Conservation (phyloP, 208 protist genomes). For the Acanthamoeba healyi region DNA sequence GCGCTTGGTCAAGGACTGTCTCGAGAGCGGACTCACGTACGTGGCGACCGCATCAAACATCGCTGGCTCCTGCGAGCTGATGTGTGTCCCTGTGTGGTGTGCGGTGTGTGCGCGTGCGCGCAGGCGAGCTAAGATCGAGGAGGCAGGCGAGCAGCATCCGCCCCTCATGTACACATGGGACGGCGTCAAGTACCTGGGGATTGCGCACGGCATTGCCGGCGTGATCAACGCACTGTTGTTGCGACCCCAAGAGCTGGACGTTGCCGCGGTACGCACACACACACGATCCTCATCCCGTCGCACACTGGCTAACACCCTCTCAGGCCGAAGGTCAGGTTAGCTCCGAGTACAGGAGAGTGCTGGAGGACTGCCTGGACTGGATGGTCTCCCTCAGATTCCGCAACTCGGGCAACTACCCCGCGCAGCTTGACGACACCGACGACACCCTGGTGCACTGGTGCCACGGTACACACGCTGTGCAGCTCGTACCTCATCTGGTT, state of each 20-base stretch:
- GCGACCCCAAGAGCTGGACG: not conserved
- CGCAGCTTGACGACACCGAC: not conserved
- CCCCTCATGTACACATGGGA: constrained; percentile 78
- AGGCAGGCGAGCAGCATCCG: not conserved
- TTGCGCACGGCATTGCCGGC: constrained; percentile 66
- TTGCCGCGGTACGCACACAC: too few species aligned
- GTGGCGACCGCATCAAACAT: too few species aligned
- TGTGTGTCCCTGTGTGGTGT: too few species aligned
- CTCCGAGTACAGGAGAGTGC: not conserved
- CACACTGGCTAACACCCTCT: not conserved
- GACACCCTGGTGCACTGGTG: constrained; percentile 75
- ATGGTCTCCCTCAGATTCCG: not conserved
- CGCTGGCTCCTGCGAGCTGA: too few species aligned
- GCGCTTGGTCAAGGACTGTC: not conserved
- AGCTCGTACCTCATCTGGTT: not conserved
- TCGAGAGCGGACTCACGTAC: not conserved
- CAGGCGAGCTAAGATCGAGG: too few species aligned
- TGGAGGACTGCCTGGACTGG: constrained; percentile 45
- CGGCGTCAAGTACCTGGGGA: constrained; percentile 67
- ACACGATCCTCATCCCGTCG: too few species aligned
- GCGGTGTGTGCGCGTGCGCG: too few species aligned
- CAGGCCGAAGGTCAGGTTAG: not conserved
- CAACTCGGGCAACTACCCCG: constrained; percentile 71
- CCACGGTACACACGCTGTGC: constrained; percentile 37
- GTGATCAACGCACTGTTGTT: constrained; percentile 36